Conservation (phyloP, 176 grass and related monocot species). For the Avena sativa region DNA sequence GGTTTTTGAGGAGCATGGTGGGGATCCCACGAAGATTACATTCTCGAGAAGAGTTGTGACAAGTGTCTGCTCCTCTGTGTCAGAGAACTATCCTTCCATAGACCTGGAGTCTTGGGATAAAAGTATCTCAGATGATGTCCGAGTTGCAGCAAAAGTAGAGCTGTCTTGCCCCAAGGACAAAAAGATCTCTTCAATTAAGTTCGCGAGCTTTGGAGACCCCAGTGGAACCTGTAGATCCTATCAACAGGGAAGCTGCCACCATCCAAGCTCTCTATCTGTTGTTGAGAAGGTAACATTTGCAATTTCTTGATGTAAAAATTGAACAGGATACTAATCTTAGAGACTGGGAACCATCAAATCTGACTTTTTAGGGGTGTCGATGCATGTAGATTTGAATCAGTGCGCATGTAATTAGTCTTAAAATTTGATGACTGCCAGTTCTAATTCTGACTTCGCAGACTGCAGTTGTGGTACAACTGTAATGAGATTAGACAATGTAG, state of each 20-base stretch:
- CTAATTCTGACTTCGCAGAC: constrained; percentile 42
- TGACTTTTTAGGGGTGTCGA: constrained; percentile 34
- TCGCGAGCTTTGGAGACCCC: constrained; percentile 89
- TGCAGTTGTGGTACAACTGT: constrained; percentile 23
- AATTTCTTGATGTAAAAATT: constrained; percentile 25
- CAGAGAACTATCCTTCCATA: constrained; percentile 64
- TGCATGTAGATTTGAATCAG: constrained; percentile 52
- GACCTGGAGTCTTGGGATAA: constrained; percentile 56
- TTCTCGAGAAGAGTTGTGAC: constrained; percentile 72
- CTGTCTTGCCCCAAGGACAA: constrained; percentile 73
- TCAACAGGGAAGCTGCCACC: constrained; percentile 74
- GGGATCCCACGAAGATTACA: constrained; percentile 83
- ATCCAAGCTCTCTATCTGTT: constrained; percentile 61
- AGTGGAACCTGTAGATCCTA: constrained; percentile 73
- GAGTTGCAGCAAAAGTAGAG: constrained; percentile 46
- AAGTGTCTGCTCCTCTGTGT: constrained; percentile 67
- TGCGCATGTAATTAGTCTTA: constrained; percentile 57
- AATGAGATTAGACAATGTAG: constrained; percentile 29
- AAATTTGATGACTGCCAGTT: constrained; percentile 33
- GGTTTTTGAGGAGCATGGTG: constrained; percentile 89
- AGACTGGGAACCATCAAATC: constrained; percentile 27
- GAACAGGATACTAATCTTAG: constrained; percentile 19
- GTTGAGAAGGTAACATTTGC: constrained; percentile 74
- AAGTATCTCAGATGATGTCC: constrained; percentile 29
- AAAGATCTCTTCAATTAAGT: constrained; percentile 68